Evolutionary conservation across 192 early-diverging fungal genomes (phyloP), one percentile per base, ranked within the genome.

Genomic region (Chytriomyces confervae): DNA sequence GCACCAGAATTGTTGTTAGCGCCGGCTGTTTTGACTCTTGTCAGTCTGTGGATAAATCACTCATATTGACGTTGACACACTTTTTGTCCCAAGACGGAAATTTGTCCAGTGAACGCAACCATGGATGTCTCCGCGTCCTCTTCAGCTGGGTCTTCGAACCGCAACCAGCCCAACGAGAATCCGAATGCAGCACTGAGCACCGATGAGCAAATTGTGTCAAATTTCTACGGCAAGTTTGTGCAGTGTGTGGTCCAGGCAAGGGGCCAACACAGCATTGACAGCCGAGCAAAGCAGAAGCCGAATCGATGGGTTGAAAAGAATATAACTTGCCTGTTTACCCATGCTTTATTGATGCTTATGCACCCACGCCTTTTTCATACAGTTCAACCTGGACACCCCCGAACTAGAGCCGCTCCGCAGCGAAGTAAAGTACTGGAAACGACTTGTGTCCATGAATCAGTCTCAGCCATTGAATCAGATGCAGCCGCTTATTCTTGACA

Each of bases 321-420:
- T 36, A 36, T 4, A 36, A 36, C 36, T 36, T 36, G 36, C 36
- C 36, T 81, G 69, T 18, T 53, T 61, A 44, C 23, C 13, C 5
- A 18, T 24, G 10, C 45, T 51, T 29, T 13, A 5, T 62, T 13
- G 6, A 48, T 46, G 43, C 23, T 29, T 45, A 57, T 51, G 10
- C 18, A 24, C 50, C 8, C 47, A n/a, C 6, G 6, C 23, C 20
- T 3, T n/a, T 43, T 13, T 9, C 36, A 36, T 48, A 13, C 68
- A 92, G 95, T 97, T 97, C 84, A 95, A 95, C 81, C 79, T 97
- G 50, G 89, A 92, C 36, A 84, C 92, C 7, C 90, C 92, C 66
- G 95, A 97, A 68, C 83, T 91, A 44, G 92, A 91, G 50, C 82
- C 89, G 13, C 86, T 93, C 71, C 88, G 89, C 79, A 92, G 94